Evolutionary conservation across 257 asterid genomes (phyloP).

Genomic region (Solanum dulcamara): DNA sequence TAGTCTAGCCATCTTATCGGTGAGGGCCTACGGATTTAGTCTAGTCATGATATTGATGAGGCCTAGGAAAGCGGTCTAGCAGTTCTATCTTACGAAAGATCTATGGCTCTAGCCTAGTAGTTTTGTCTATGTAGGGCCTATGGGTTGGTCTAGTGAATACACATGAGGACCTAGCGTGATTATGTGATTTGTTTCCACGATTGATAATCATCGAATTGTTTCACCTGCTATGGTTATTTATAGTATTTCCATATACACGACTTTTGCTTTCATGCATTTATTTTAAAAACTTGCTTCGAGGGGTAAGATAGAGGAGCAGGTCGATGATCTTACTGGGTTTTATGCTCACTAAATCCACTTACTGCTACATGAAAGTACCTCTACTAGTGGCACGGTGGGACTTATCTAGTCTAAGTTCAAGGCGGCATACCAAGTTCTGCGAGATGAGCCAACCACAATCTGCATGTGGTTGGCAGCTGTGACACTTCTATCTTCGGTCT

Average conservation of each 20-base stretch:
- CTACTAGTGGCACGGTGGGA: background rate
- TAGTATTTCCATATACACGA: background rate
- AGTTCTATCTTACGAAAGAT: background rate
- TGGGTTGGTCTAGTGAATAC: background rate
- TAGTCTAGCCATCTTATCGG: background rate
- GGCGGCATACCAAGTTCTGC: background rate
- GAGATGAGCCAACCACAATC: background rate
- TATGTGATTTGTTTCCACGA: background rate
- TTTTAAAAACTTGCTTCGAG: background rate
- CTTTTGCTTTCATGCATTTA: background rate
- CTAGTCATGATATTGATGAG: background rate
- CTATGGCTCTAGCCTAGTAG: background rate
- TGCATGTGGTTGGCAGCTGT: background rate
- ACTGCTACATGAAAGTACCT: background rate
- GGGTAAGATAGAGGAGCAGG: background rate
- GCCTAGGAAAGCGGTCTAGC: background rate
- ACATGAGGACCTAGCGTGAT: background rate
- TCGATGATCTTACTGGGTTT: background rate
- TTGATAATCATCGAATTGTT: background rate
- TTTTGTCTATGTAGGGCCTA: background rate
- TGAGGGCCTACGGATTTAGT: background rate
- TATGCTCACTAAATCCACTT: background rate
- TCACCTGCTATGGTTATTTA: background rate
- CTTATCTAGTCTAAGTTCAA: background rate
- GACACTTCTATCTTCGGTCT: background rate